Evolutionary conservation across 2,329 filamentous ascomycete genomes (phyloP).

Genomic region (Aureobasidium sp.): DNA sequence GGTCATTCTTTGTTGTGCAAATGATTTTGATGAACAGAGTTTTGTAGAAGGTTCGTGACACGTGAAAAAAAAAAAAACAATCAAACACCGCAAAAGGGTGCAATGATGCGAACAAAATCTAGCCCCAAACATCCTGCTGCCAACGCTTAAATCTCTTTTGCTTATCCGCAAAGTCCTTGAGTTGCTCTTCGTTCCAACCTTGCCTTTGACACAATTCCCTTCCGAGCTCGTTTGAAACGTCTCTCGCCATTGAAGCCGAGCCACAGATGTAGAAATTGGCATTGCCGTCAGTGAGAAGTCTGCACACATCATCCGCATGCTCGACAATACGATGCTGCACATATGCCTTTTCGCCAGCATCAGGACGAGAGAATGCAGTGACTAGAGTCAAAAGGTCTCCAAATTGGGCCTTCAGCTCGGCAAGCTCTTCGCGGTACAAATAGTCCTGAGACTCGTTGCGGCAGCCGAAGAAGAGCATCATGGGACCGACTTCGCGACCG

Average conservation of each 20-base stretch:
- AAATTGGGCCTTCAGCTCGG: constrained; percentile 22
- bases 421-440: constrained; percentile 30
- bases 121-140: constrained; percentile 26
- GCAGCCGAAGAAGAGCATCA: constrained; percentile 40
- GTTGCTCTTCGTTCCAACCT: constrained; percentile 19
- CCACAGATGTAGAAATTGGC: constrained; percentile 41
- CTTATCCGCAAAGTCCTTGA: constrained; percentile 21
- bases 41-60: not conserved
- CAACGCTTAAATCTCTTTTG: constrained; percentile 23
- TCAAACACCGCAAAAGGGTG: too few relatives aligned
- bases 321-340: constrained; percentile 35
- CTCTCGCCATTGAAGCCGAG: constrained; percentile 37
- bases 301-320: constrained; percentile 25
- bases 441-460: constrained; percentile 33
- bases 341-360: constrained; percentile 26
- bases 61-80: not conserved
- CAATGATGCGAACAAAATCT: not conserved
- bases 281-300: constrained; percentile 28
- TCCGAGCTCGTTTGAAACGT: constrained; percentile 34
- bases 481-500: constrained; percentile 33
- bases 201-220: constrained; percentile 16
- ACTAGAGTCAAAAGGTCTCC: constrained; percentile 25
- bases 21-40: too few relatives aligned
- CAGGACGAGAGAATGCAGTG: constrained; percentile 30
- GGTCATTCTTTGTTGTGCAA: too few relatives aligned